Evolutionary conservation across 345 rosid species (phyloP), one percentile per base, ranked within the genome.

Genomic region (Aquilaria sinensis): DNA sequence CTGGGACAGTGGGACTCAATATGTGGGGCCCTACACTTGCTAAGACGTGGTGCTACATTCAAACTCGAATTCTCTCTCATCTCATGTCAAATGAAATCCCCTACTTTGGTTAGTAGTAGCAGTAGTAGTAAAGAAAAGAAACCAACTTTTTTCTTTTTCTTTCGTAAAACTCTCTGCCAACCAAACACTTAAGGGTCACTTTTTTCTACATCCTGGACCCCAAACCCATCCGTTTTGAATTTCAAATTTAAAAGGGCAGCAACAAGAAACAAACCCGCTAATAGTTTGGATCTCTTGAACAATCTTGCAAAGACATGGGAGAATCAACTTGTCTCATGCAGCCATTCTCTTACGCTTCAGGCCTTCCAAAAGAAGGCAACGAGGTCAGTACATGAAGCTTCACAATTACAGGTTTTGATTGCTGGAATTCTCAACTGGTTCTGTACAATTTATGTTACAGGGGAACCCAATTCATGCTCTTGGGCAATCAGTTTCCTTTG

Each of bases 281-380:
- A 9, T 45, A 53, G 37, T 62, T 62, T 53, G 67, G 61, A 60
- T 58, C 51, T 10, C 66, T 51, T 61, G 56, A 55, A 49, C 32
- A 59, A 57, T 15, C 16, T 12, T 32, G 32, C 60, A 13, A 50
- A 54, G 34, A 31, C 59, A 90, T 93, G 98, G 98, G 86, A 51
- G 98, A 93, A 57, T 74, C 94, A 56, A 69, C 87, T 67, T 86
- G 93, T 77, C 88, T 93, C 74, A 68, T 79, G 96, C 92, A 90
- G 67, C 94, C 98, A 43, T 86, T 86, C 72, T 83, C 97, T 60
- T 88, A 88, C 49, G 76, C 72, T 48, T 78, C 87, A 51, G 88
- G 75, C 71, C 61, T 82, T 37, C 64, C 83, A 52, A 77, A 80
- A 66, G 85, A 86, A 73, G 63, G 80, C 68, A 80, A 76, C 43